Conservation (phyloP, 345 rosid species). For the Stellera chamaejasme region DNA sequence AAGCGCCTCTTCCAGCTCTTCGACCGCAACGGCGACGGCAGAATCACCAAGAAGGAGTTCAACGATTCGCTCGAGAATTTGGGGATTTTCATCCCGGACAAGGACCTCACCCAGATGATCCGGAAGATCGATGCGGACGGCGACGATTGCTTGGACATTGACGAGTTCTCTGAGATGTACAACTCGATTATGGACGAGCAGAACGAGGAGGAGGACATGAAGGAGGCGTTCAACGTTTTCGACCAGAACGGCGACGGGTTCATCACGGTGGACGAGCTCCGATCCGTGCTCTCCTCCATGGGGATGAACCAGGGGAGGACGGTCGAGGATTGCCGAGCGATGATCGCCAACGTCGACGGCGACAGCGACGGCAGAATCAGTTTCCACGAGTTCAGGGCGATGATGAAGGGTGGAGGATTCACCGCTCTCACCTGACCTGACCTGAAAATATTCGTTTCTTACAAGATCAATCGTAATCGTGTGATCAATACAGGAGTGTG, state of each 20-base stretch:
- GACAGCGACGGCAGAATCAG: constrained; percentile 91
- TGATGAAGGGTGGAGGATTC: constrained; percentile 48
- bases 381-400: constrained; percentile 41
- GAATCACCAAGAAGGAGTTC: constrained; percentile 58
- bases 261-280: constrained; percentile 73
- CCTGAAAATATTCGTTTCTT: background rate
- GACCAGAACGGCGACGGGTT: constrained; percentile 83
- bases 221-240: constrained; percentile 81
- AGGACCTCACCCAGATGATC: constrained; percentile 47
- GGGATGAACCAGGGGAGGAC: constrained; percentile 76
- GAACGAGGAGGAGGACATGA: constrained; percentile 66
- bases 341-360: constrained; percentile 71
- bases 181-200: constrained; percentile 43
- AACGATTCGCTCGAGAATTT: constrained; percentile 53
- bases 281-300: constrained; percentile 54
- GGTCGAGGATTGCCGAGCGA: constrained; percentile 61
- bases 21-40: constrained; percentile 73
- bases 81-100: constrained; percentile 57
- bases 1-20: constrained; percentile 70
- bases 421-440: constrained; percentile 23
- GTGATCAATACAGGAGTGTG: background rate
- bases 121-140: constrained; percentile 44
- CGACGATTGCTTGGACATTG: constrained; percentile 51
- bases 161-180: constrained; percentile 63
- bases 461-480: background rate